phyloP scores from a whole-genome alignment of 2,329 filamentous ascomycete genomes.

The Mycosphaerella arachidis region DNA sequence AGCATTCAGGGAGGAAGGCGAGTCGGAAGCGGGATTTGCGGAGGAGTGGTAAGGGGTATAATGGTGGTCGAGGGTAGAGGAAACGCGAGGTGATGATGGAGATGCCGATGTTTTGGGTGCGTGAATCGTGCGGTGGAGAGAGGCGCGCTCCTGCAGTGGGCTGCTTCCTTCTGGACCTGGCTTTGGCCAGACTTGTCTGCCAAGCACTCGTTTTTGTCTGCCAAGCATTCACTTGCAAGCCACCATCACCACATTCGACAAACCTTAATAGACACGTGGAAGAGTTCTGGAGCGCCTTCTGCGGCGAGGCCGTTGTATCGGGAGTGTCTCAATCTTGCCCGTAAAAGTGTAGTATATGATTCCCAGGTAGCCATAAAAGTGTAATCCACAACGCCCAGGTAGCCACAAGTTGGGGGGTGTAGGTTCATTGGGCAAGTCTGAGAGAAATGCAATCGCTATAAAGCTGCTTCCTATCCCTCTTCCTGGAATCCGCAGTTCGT shows the following conservation, averaged over 20 bases:
- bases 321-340: background rate
- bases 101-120: too few relatives aligned
- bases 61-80: background rate
- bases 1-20: too few relatives aligned
- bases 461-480: too few relatives aligned
- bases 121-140: too few relatives aligned
- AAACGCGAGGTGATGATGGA: too few relatives aligned
- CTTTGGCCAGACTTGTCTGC: too few relatives aligned
- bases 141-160: background rate
- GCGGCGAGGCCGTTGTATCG: background rate
- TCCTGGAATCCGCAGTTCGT: too few relatives aligned
- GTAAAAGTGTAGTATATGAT: background rate
- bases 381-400: background rate
- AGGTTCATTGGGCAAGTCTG: background rate
- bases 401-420: background rate
- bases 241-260: background rate
- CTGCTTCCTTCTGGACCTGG: too few relatives aligned
- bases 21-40: background rate
- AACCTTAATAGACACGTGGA: background rate
- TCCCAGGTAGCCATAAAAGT: background rate
- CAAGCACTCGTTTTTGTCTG: too few relatives aligned
- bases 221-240: background rate
- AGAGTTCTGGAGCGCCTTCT: background rate
- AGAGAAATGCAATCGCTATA: too few relatives aligned
- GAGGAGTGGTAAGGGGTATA: background rate